These are phyloP conservation scores for Yamadazyma dendronema DNA, from an alignment of 1,139 yeast genomes.

Conservation along the genomic window DNA sequence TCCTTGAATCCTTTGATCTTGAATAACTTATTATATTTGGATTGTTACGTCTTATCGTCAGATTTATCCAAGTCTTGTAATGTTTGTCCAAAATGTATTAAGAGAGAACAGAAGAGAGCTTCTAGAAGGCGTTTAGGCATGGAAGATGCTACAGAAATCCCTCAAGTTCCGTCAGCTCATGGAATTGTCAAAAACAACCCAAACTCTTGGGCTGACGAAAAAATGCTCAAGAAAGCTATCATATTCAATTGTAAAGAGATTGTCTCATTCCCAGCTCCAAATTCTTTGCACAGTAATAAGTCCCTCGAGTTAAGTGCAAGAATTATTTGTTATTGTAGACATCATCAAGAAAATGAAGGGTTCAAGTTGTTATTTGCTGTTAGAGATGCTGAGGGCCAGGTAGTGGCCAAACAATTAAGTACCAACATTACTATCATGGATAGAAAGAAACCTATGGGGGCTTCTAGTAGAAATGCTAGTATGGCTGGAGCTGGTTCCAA, in stretches of 20 bases:
- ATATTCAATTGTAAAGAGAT: conserved; percentile 90
- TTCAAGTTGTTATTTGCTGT: conserved; percentile 72
- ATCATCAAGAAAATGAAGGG: conserved; percentile 82
- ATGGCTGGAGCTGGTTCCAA: neutral
- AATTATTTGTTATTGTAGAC: conserved; percentile 93
- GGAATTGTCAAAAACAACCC: conserved; percentile 37
- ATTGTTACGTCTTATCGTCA: conserved; percentile 64
- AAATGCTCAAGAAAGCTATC: conserved; percentile 73
- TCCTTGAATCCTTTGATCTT: conserved; percentile 44
- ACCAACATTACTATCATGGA: conserved; percentile 88
- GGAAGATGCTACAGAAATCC: conserved; percentile 13
- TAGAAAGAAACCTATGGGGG: conserved; percentile 62
- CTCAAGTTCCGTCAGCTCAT: conserved; percentile 12
- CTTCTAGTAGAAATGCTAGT: conserved; percentile 14
- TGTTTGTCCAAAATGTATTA: conserved; percentile 84
- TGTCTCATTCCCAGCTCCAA: conserved; percentile 68
- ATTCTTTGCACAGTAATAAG: conserved; percentile 41
- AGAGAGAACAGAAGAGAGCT: conserved; percentile 91
- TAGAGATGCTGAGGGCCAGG: conserved; percentile 54
- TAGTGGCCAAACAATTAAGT: conserved; percentile 72
- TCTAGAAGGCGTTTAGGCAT: conserved; percentile 74
- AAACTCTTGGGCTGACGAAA: conserved; percentile 75
- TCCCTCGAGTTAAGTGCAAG: conserved; percentile 76
- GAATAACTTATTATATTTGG: conserved; percentile 57
- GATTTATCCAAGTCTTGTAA: conserved; percentile 57